Evolutionary conservation across 2,329 filamentous ascomycete genomes (phyloP).

Genomic region (Clonostachys chloroleuca): DNA sequence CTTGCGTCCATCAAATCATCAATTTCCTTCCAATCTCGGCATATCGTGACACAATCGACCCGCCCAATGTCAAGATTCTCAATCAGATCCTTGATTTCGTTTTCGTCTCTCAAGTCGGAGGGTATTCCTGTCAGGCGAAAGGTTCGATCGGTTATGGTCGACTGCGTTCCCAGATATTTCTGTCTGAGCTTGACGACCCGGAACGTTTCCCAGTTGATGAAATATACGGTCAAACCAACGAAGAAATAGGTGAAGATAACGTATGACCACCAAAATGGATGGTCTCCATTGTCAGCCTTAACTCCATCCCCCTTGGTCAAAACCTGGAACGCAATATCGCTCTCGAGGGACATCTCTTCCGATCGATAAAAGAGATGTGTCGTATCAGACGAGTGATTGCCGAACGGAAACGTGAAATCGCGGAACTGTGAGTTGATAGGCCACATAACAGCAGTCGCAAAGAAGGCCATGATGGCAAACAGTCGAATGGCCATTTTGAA

Average conservation of each 20-base stretch:
- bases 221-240: constrained; percentile 73
- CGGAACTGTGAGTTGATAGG: constrained; percentile 75
- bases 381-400: neutral
- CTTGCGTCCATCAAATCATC: constrained; percentile 71
- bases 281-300: constrained; percentile 25
- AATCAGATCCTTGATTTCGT: constrained; percentile 79
- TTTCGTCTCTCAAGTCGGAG: constrained; percentile 70
- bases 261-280: constrained; percentile 80
- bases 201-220: constrained; percentile 78
- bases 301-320: constrained; percentile 19
- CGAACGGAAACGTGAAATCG: constrained; percentile 4
- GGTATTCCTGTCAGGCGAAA: constrained; percentile 91
- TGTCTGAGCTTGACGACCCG: constrained; percentile 83
- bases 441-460: constrained; percentile 74
- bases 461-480: constrained; percentile 73
- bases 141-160: constrained; percentile 92
- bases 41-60: constrained; percentile 83
- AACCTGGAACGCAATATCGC: constrained; percentile 4
- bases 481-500: constrained; percentile 94
- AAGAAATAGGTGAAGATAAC: constrained; percentile 94
- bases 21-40: constrained; percentile 79
- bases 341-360: constrained; percentile 8
- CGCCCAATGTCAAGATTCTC: constrained; percentile 85
- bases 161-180: constrained; percentile 87
- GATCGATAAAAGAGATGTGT: constrained; percentile 2